These are phyloP conservation scores for Corymbia citriodora DNA, from an alignment of 441 rosid species.

Conservation along the genomic window DNA sequence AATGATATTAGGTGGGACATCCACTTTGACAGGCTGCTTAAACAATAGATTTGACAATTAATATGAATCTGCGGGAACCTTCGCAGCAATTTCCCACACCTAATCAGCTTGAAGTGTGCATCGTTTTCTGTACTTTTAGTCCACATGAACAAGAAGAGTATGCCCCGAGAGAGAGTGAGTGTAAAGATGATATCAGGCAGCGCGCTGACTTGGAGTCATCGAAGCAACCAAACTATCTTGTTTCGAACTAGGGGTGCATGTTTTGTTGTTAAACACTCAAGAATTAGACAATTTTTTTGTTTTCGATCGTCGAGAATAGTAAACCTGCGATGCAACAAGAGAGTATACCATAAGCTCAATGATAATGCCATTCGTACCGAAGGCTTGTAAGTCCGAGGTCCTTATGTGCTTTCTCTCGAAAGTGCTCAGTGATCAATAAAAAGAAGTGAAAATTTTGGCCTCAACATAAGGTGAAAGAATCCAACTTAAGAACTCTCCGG, in stretches of 20 bases:
- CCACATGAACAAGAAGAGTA: neutral
- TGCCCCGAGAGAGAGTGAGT: neutral
- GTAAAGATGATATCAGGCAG: neutral
- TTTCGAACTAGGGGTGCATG: neutral
- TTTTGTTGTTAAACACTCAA: neutral
- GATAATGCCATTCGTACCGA: neutral
- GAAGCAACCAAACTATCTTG: neutral
- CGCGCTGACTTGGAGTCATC: neutral
- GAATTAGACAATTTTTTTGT: neutral
- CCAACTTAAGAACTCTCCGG: no score
- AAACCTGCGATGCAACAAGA: neutral
- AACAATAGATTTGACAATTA: neutral
- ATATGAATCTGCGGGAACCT: neutral
- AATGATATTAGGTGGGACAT: neutral
- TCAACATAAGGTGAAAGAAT: neutral
- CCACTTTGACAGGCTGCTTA: neutral
- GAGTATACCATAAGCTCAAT: neutral
- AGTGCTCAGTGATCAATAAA: neutral
- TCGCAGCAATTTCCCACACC: neutral
- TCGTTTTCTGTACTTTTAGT: neutral
- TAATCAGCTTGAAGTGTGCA: neutral
- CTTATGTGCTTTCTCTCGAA: neutral
- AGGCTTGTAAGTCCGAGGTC: neutral
- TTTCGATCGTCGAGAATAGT: neutral
- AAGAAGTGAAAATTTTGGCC: neutral